These are phyloP conservation scores for Corymbia citriodora DNA, from an alignment of 441 rosid genomes.

Conservation along the genomic window DNA sequence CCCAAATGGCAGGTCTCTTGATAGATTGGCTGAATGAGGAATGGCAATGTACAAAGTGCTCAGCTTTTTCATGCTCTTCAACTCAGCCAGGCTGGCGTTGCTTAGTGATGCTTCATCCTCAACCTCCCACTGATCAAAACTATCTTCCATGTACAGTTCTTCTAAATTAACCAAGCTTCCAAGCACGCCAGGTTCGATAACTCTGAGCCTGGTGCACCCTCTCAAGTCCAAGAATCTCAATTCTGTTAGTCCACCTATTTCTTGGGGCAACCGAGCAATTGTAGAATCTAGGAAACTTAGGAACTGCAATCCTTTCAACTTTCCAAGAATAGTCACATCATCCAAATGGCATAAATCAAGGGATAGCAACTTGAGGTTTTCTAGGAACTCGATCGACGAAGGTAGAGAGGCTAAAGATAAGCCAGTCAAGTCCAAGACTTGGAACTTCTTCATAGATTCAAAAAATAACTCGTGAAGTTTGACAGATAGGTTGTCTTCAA, in stretches of 20 bases:
- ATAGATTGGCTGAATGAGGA: not conserved
- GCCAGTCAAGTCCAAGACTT: not conserved
- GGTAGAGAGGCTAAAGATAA: not conserved
- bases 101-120: not conserved
- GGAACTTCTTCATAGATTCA: not conserved
- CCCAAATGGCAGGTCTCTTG: not conserved
- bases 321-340: not conserved
- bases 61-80: conserved; percentile 10
- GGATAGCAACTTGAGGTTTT: not conserved
- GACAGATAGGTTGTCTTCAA: not conserved
- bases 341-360: not conserved
- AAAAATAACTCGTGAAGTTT: conserved; percentile 1
- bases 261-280: not conserved
- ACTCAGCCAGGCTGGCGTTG: conserved; percentile 18
- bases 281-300: not conserved
- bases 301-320: not conserved
- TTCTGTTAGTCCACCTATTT: conserved; percentile 2
- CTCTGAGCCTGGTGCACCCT: not conserved
- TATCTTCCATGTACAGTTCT: conserved; percentile 5
- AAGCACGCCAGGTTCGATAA: conserved; percentile 7
- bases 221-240: conserved; percentile 11
- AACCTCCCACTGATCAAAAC: conserved; percentile 13
- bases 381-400: not conserved
- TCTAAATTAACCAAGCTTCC: conserved; percentile 9
- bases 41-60: conserved; percentile 7